Base-by-base conservation (phyloP, 2,329 filamentous ascomycete species). In the Lachnellula occidentalis region DNA sequence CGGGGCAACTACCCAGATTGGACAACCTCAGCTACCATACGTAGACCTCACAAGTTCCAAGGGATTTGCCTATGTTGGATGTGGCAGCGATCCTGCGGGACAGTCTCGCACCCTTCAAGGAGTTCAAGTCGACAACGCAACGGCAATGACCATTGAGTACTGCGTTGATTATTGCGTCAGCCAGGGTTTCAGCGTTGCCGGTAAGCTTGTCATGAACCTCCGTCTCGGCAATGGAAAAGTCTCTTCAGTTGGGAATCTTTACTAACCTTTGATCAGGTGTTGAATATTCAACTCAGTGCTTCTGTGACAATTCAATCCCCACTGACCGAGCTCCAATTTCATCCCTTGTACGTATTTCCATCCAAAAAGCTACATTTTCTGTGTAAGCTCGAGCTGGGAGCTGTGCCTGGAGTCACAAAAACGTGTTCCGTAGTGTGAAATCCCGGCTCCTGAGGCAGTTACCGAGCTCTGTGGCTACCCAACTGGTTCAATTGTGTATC, bases 61-160 rank as follows among this genome's bases (percentile, higher is more conserved):
- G 51, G 73, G 76, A 45, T 88, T 83, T 74, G 72, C 73, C 43
- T 77, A 81, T 59, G 66, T 78, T n/a, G 85, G 85, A 53, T 89
- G 85, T 71, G 86, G 79, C 63, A 74, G 71, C 27, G 78, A 80
- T 57, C 64, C 71, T 53, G 71, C 70, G 19, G 58, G 57, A 47
- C 59, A 70, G 50, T 73, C 75, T 41, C 74, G 73, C 48, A 73
- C 78, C 24, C 70, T 81, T 46, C 71, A 71, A 24, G 65, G 72
- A 31, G 54, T 63, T 6, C 27, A 48, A n/a, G 34, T 22, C 22
- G 12, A 41, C 19, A 42, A 48, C 24, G 15, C 19, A 5, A 41
- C 37, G 5, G 34, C 19, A 14, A 54, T 57, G 55, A 54, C 55
- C 5, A 34, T 57, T 9, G 39, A 57, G 19, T 50, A 34, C 14